Evolutionary conservation across 345 rosid genomes (phyloP), one percentile per base, ranked within the genome.

Genomic region (Eucalyptus cloeziana): DNA sequence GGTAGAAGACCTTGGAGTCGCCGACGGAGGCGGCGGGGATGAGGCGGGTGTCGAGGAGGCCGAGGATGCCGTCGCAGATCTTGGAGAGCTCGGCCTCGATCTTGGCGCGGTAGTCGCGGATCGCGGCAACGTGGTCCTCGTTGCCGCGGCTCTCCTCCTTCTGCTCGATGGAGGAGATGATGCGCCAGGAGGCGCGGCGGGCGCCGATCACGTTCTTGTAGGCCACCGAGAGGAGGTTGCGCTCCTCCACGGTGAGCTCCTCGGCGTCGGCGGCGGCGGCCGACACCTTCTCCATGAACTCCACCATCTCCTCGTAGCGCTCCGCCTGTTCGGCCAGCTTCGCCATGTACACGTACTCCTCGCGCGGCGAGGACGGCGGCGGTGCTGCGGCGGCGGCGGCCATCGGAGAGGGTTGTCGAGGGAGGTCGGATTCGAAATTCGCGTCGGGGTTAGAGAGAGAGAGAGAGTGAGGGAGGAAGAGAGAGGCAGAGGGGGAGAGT

Each of bases 1-100:
- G 91, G 95, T 94, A 97, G 88, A 96, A 97, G 17, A 97, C 98
- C 76, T 95, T 93, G 30, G 99, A 97, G 88, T 97, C 99, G 85
- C 98, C 99, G 5, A 96, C 86, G 13, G 93, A 88, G 49, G 99
- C 93, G 49, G 97, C 94, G 8, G 98, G 97, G 64, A 97, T 90
- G 50, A 97, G 96, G 80, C 94, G 95, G 54, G 91, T 62, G 92
- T 95, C 97, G 86, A 95, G 95, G 86, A 94, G 96, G 30, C 95
- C 92, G 76, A 95, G 91, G 69, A 95, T 95, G 91, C 95, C 96
- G 86, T 91, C 91, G 87, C 98, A 96, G 89, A 97, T 95, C 94
- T 94, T 94, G 31, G 95, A 64, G 87, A 97, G 98, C 89, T 97
- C 99, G 22, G 93, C 94, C 94, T 97, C 99, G 87, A 97, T 97